Base-by-base conservation (phyloP, 139 green algal genomes). In the Coelastrella sp. region DNA sequence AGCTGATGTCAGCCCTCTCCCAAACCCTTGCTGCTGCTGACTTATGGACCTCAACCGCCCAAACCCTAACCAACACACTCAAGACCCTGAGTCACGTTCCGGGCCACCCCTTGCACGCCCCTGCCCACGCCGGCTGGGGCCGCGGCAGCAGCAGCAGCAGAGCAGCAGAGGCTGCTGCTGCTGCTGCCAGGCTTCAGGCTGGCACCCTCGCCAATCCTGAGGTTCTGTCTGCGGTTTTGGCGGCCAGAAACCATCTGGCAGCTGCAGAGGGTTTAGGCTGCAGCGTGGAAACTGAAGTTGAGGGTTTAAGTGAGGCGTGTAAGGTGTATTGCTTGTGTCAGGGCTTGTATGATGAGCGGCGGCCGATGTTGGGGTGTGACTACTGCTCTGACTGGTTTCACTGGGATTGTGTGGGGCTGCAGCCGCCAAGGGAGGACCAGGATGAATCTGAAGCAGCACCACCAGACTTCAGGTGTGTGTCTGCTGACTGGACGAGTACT, bases 331-430 rank as follows among this genome's bases (percentile, higher is more conserved):
- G 96, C 92, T 78, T 97, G 87, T 98, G 96, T 90, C 92, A 88
- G 80, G 85, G 90, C 89, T 87, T 95, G 35, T 96, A 96, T 84
- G 88, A 97, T 87, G 93, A 95, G 86, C 25, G 85, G 27, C 24
- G 83, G 57, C 91, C 95, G 10, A 97, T 97, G 96, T 78, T 97
- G 80, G 78, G 84, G 7, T 98, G 96, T 90, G 93, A 96, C 87
- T 80, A 94, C 87, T 98, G 96, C 92, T 59, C 89, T 27, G 95
- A 95, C 17, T 96, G 93, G 95, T 97, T 94, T 84, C 96, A 98
- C 91, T 95, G 93, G 78, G 91, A 93, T 6, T 98, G 96, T 87
- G 92, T 96, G 56, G 96, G 96, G 35, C 60, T 93, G 57, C 49
- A 8, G n/a, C 6, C 58, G 27, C 58, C 80, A 19, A 17, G 59